Evolutionary conservation across 2,329 filamentous ascomycete species (phyloP).

Genomic region (Fusarium odoratissimum): DNA sequence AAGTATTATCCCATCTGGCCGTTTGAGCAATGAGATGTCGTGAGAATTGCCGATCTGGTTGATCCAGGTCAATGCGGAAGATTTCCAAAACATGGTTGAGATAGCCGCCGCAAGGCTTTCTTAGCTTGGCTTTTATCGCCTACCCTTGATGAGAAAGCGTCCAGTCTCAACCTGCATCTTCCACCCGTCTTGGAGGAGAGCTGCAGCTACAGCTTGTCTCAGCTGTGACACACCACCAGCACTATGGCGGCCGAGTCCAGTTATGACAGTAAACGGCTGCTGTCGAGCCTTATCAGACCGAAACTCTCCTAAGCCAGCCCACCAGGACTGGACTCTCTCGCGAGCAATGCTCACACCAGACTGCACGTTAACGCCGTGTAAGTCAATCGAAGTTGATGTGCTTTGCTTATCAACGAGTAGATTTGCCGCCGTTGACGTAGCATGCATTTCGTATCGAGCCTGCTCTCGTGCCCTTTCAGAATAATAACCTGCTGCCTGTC

Average conservation of each 20-base stretch:
- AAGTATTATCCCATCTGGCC: not conserved
- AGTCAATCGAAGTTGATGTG: slow-evolving; percentile 70
- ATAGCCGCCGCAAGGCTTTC: not conserved
- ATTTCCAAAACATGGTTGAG: not conserved
- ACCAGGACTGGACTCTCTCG: slow-evolving; percentile 78
- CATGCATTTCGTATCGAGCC: slow-evolving; percentile 65
- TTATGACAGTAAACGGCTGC: slow-evolving; percentile 77
- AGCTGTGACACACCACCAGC: slow-evolving; percentile 79
- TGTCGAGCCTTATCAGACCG: slow-evolving; percentile 62
- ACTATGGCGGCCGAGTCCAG: slow-evolving; percentile 83
- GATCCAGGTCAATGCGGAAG: not conserved
- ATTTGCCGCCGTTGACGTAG: slow-evolving; percentile 76
- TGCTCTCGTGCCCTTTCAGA: slow-evolving; percentile 75
- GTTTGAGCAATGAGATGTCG: not conserved
- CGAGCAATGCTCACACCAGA: slow-evolving; percentile 84
- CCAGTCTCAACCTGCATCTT: slow-evolving; percentile 79
- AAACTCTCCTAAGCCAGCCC: slow-evolving; percentile 76
- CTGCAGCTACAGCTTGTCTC: slow-evolving; percentile 82
- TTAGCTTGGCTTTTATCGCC: slow-evolving; percentile 45
- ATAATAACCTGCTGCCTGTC: slow-evolving; percentile 82
- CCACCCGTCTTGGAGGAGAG: slow-evolving; percentile 84
- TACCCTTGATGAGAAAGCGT: slow-evolving; percentile 75
- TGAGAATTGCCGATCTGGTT: not conserved
- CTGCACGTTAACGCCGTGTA: slow-evolving; percentile 85
- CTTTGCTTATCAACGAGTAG: slow-evolving; percentile 76